phyloP scores from a whole-genome alignment of 148 eudicot genomes.

The Oxyria digyna region DNA sequence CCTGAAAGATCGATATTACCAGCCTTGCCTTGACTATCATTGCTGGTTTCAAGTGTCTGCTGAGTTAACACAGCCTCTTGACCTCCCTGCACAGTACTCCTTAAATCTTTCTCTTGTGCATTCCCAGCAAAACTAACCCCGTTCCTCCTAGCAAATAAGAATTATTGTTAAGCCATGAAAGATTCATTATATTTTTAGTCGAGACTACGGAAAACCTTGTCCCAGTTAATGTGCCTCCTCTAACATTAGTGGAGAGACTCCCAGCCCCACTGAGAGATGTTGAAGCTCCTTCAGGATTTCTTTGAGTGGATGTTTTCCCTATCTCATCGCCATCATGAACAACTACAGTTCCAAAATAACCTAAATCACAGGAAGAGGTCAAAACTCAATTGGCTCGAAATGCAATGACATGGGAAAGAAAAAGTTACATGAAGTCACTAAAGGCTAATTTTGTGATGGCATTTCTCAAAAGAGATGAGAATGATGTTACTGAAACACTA shows the following conservation, averaged over 20 bases:
- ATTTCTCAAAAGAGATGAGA: background rate
- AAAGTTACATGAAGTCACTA: background rate
- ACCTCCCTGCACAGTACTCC: constrained; percentile 17
- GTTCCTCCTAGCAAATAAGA: constrained; percentile 28
- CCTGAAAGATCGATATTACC: constrained; percentile 29
- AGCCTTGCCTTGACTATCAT: constrained; percentile 24
- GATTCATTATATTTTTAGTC: background rate
- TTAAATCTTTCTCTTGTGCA: constrained; percentile 19
- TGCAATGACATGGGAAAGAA: background rate
- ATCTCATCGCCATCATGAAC: constrained; percentile 56
- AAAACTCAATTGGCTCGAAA: background rate
- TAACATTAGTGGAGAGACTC: constrained; percentile 23
- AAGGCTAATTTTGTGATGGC: background rate
- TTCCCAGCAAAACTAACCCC: constrained; percentile 19
- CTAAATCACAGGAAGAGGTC: constrained; percentile 19
- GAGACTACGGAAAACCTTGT: constrained; percentile 28
- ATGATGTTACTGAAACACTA: background rate
- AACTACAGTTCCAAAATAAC: constrained; percentile 80
- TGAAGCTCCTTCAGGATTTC: constrained; percentile 20
- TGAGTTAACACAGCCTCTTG: constrained; percentile 28
- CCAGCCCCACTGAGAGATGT: constrained; percentile 21
- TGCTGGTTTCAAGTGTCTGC: constrained; percentile 22
- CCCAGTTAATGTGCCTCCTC: constrained; percentile 28
- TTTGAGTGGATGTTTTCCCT: constrained; percentile 26
- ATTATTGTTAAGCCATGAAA: background rate